Evolutionary conservation across 2,329 filamentous ascomycete species (phyloP), one percentile per base, ranked within the genome.

Genomic region (Talaromyces sp.): DNA sequence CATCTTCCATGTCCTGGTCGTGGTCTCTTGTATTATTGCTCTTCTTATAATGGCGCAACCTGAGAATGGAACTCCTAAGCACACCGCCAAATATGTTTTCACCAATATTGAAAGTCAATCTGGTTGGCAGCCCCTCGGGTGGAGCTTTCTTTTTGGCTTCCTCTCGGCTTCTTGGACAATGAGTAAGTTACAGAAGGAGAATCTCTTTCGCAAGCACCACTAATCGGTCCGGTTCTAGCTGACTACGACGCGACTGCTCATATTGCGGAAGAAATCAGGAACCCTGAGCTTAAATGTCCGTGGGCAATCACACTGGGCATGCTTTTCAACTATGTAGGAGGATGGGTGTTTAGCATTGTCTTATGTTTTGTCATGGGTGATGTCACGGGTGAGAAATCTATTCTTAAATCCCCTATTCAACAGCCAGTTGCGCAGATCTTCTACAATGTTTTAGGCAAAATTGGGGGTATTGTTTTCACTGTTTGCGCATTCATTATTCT

Each of bases 351-450:
- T 74, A 65, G 84, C 11, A 74, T 85, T 14, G 80, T 81, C 0
- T 72, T 83, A 38, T 75, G 83, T 12, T 86, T 85, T 64, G 82
- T 79, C 26, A 72, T 85, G 19, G 77, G 77, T 2, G 76, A 85
- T 58, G 69, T 81, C 10, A 74, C 79, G 6, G 68, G 66, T 0
- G 6, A 38, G 8, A 17, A 38, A 4, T 38, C 35, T 2, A 75
- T 80, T 0, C 68, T 82, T 2, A 68, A 69, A 0, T 77, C 76
- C 0, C 74, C 75, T 0, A 83, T 82, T 0, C 78, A 77, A 1
- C 84, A 82, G 57, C 84, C 85, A 0, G 85, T 85, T 63, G 85
- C 87, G 65, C 76, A 84, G 57, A 78, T 86, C 26, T 85, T 85
- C 61, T 76, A 76, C 62, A 77, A 83, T 32, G 79, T 78, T 1